Evolutionary conservation across 2,329 filamentous ascomycete genomes (phyloP).

Genomic region (Ceratocystiopsis minuta): DNA sequence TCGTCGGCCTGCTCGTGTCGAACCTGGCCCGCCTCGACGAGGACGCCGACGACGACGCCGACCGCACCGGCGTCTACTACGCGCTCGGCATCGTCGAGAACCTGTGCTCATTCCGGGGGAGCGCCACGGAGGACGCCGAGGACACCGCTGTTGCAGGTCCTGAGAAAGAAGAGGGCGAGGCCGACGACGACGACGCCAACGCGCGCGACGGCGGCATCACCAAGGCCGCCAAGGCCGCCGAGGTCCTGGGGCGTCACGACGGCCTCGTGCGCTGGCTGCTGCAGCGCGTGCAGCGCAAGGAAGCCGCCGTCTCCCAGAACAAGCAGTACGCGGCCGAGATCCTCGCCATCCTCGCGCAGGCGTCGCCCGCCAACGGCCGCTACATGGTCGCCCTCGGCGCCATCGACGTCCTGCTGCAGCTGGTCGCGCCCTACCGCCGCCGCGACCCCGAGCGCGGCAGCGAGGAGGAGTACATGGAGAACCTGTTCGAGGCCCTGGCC

Average conservation of each 20-base stretch:
- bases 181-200: too few species aligned
- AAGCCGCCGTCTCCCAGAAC: slow-evolving; percentile 58
- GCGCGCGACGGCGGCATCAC: too few species aligned
- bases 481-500: slow-evolving; percentile 73
- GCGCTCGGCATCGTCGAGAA: slow-evolving; percentile 72
- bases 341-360: slow-evolving; percentile 72
- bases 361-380: slow-evolving; percentile 45
- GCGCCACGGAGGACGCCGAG: slow-evolving; percentile 11
- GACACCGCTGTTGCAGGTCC: too few species aligned
- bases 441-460: slow-evolving; percentile 70
- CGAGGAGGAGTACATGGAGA: slow-evolving; percentile 90
- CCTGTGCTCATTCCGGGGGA: slow-evolving; percentile 48
- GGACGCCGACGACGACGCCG: slow-evolving; percentile 41
- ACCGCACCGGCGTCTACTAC: slow-evolving; percentile 75
- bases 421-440: slow-evolving; percentile 70
- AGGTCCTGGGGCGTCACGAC: slow-evolving; percentile 52
- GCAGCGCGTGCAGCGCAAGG: slow-evolving; percentile 49
- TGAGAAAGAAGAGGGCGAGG: too few species aligned
- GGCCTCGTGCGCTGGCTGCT: slow-evolving; percentile 59
- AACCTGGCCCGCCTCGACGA: slow-evolving; percentile 73
- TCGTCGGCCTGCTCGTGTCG: slow-evolving; percentile 55
- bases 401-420: slow-evolving; percentile 63
- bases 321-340: slow-evolving; percentile 91
- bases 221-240: slow-evolving; percentile 22
- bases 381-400: slow-evolving; percentile 49